phyloP scores from a whole-genome alignment of 2,329 filamentous ascomycete genomes.

The Apiospora phragmitis region DNA sequence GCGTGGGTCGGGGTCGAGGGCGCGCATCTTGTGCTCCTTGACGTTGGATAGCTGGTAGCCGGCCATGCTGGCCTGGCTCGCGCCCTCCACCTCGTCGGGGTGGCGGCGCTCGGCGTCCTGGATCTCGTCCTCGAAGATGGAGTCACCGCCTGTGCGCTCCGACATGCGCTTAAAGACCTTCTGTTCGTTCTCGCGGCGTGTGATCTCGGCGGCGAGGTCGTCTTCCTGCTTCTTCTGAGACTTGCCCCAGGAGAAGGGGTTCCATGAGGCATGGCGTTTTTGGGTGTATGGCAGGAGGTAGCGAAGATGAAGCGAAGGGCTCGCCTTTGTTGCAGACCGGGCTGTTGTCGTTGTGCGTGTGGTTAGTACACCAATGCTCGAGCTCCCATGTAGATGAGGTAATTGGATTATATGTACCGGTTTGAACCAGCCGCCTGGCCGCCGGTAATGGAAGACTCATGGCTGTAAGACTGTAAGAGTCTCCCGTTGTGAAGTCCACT shows the following conservation, averaged over 20 bases:
- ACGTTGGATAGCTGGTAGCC: conserved; percentile 19
- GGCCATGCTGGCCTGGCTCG: conserved; percentile 12
- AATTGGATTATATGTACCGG: conserved; percentile 47
- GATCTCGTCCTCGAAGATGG: conserved; percentile 63
- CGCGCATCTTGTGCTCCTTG: conserved; percentile 57
- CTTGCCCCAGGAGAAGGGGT: conserved; percentile 38
- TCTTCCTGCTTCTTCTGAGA: conserved; percentile 24
- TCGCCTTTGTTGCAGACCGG: conserved; percentile 18
- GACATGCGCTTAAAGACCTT: conserved; percentile 43
- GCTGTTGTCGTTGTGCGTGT: conserved; percentile 14
- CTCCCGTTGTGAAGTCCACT: conserved; percentile 3
- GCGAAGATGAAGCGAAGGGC: conserved; percentile 25
- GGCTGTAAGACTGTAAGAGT: conserved; percentile 19
- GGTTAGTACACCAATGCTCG: not conserved
- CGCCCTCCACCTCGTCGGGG: not conserved
- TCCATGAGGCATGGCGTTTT: conserved; percentile 43
- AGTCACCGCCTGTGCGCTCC: conserved; percentile 50
- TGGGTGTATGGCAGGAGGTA: conserved; percentile 32
- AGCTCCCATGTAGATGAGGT: not conserved
- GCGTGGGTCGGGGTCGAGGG: conserved; percentile 74
- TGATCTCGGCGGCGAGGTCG: conserved; percentile 30
- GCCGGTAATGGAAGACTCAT: conserved; percentile 70
- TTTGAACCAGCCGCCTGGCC: conserved; percentile 58
- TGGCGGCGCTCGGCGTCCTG: conserved; percentile 31
- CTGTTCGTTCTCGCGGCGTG: conserved; percentile 41